phyloP scores from a whole-genome alignment of 306 rosid genomes.

The Castanea sativa region DNA sequence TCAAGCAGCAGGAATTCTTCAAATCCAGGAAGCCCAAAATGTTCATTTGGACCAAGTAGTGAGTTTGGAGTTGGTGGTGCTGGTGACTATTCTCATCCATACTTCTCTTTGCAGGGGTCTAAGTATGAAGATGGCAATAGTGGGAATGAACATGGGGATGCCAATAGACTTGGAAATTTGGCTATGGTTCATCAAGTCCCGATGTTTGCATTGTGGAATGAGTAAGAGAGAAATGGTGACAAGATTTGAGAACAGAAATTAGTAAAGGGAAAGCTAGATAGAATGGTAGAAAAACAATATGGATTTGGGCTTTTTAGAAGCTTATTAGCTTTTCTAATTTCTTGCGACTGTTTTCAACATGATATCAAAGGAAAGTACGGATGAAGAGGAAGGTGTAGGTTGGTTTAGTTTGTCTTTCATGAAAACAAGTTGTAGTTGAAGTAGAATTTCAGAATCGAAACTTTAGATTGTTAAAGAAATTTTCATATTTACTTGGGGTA shows the following conservation, averaged over 20 bases:
- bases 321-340: background rate
- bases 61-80: slow-evolving; percentile 51
- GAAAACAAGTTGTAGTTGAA: background rate
- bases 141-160: slow-evolving; percentile 41
- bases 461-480: background rate
- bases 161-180: slow-evolving; percentile 43
- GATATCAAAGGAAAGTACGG: background rate
- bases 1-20: slow-evolving; percentile 30
- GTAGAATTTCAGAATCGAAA: background rate
- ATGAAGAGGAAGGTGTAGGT: background rate
- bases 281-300: background rate
- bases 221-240: slow-evolving; percentile 12
- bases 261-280: slow-evolving; percentile 7
- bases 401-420: background rate
- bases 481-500: too few relatives aligned
- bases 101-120: slow-evolving; percentile 50
- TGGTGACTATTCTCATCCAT: slow-evolving; percentile 58
- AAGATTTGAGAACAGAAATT: background rate
- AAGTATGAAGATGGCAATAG: slow-evolving; percentile 61
- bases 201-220: slow-evolving; percentile 86
- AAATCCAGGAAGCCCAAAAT: slow-evolving; percentile 44
- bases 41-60: slow-evolving; percentile 28
- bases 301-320: background rate
- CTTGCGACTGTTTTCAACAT: background rate
- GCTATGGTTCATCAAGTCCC: slow-evolving; percentile 74